Evolutionary conservation across 306 rosid genomes (phyloP).

Genomic region (Abrus precatorius): DNA sequence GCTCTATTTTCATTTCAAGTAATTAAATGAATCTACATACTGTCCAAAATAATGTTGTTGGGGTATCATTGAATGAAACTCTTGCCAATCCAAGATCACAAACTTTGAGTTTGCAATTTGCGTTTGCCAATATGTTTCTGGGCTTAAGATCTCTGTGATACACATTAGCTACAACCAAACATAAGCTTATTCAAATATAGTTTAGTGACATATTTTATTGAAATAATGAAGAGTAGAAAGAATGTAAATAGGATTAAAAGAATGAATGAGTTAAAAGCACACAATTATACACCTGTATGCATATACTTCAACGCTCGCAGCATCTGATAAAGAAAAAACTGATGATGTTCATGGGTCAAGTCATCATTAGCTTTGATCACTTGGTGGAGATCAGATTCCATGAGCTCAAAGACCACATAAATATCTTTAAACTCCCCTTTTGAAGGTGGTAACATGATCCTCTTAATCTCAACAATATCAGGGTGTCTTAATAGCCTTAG

Average conservation of each 20-base stretch:
- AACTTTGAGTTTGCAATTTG: slow-evolving; percentile 87
- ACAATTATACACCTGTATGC: slow-evolving; percentile 68
- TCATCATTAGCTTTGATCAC: slow-evolving; percentile 94
- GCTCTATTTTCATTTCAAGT: not conserved
- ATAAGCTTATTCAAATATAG: slow-evolving; percentile 28
- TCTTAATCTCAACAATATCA: slow-evolving; percentile 87
- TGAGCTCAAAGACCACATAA: slow-evolving; percentile 87
- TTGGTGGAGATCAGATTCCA: slow-evolving; percentile 97
- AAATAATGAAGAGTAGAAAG: not conserved
- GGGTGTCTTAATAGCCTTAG: slow-evolving; percentile 89
- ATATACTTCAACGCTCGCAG: slow-evolving; percentile 88
- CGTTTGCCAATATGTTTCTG: slow-evolving; percentile 89
- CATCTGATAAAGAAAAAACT: slow-evolving; percentile 89
- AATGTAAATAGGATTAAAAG: not conserved
- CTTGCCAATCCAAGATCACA: slow-evolving; percentile 95
- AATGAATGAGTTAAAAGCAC: not conserved
- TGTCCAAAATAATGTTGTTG: slow-evolving; percentile 87
- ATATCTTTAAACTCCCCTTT: slow-evolving; percentile 88
- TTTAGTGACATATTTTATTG: not conserved
- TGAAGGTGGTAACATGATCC: slow-evolving; percentile 89
- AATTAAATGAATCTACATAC: slow-evolving; percentile 57
- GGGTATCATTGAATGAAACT: slow-evolving; percentile 85
- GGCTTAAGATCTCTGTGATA: slow-evolving; percentile 95
- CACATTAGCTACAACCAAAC: slow-evolving; percentile 78
- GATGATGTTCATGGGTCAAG: slow-evolving; percentile 83